Evolutionary conservation across 768 basidiomycete genomes (phyloP).

Genomic region (Suillus plorans): DNA sequence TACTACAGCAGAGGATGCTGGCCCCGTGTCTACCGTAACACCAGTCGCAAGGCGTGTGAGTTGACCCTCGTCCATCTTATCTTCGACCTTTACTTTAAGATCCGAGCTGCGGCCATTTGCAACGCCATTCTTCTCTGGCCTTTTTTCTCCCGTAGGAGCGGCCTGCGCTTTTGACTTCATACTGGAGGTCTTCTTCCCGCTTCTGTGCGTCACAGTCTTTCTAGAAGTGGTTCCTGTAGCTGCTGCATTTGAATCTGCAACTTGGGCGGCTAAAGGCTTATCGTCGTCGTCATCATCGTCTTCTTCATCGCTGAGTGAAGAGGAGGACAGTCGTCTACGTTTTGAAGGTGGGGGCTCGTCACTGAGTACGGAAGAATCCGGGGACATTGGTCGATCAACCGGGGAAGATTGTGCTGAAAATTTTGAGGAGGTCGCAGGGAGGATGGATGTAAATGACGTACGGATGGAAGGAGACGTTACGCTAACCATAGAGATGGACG

Average conservation of each 20-base stretch:
- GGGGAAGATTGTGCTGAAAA: constrained; percentile 27
- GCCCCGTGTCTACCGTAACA: constrained; percentile 70
- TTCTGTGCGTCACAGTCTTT: constrained; percentile 37
- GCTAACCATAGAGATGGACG: constrained; percentile 50
- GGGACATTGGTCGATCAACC: constrained; percentile 16
- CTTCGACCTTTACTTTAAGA: constrained; percentile 67
- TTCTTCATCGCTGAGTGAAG: constrained; percentile 49
- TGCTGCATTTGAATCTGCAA: constrained; percentile 29
- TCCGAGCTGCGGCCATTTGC: constrained; percentile 51
- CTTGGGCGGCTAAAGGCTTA: constrained; percentile 52
- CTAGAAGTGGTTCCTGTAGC: constrained; percentile 29
- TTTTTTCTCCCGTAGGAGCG: constrained; percentile 45
- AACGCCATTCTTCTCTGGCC: constrained; percentile 35
- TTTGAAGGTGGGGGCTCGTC: constrained; percentile 51
- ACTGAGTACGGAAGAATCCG: constrained; percentile 42
- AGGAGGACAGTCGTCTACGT: constrained; percentile 56
- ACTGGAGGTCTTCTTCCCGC: constrained; percentile 56
- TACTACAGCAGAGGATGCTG: constrained; percentile 47
- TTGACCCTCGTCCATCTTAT: constrained; percentile 77
- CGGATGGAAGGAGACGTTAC: constrained; percentile 56
- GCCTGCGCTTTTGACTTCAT: constrained; percentile 62
- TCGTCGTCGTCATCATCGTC: constrained; percentile 52
- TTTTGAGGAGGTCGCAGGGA: constrained; percentile 6
- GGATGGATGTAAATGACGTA: constrained; percentile 26
- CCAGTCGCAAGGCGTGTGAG: constrained; percentile 77